Base-by-base conservation (phyloP, 1,284 basidiomycete species). In the Puccinia polysora region DNA sequence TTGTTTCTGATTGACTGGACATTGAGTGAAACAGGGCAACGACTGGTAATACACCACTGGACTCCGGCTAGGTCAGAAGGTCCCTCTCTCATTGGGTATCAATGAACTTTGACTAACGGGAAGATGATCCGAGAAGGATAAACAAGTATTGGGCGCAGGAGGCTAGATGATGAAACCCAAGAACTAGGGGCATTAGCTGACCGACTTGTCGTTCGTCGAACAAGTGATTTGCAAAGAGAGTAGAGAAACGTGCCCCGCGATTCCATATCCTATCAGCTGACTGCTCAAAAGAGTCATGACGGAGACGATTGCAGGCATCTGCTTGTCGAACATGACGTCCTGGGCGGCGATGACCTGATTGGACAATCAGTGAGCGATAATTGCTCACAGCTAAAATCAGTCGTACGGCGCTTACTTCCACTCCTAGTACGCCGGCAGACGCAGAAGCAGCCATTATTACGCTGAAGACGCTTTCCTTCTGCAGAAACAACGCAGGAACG, bases 401-500 rank as follows among this genome's bases (percentile, higher is more conserved):
- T n/a, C n/a, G n/a, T n/a, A n/a, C n/a, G n/a, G n/a, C n/a, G 52
- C 67, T 62, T 12, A 70, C 67, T 25, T 70, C 67, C 20, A 70
- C 47, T 4, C 56, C 55, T 32, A 36, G 34, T 4, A 53, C 67
- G n/a, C 67, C 55, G 20, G 40, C 45, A 34, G 56, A 49, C 20
- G 53, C 67, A 14, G 67, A 70, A 2, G 67, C 58, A 8, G 56
- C 56, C 28, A 70, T 52, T 25, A 70, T 59, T 6, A 59, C 38
- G 43, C 56, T 60, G 20, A 70, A 70, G 18, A 70, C 67, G 30
- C 32, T 62, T 36, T 70, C 67, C 60, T 70, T 70, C 68, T 70
- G 32, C n/a, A 4, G 23, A 43, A n/a, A 34, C 7, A 30, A 20
- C n/a, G 45, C n/a, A 56, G 2, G 6, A 45, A 20, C 14, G 23